Base-by-base conservation (phyloP, 2,329 filamentous ascomycete genomes). In the Clonostachys sp. region DNA sequence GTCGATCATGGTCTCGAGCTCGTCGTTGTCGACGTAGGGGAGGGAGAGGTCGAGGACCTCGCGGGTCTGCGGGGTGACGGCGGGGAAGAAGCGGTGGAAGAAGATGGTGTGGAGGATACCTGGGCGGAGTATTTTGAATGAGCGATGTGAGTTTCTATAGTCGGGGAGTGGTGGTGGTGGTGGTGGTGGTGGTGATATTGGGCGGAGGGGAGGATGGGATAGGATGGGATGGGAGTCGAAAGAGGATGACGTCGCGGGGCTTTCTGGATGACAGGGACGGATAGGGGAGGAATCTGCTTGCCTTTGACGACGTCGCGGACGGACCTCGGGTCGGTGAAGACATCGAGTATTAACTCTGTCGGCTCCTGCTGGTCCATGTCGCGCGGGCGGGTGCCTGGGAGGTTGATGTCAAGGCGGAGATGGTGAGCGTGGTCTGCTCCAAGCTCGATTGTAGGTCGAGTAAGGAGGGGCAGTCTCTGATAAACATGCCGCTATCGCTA, bases 61-160 rank as follows among this genome's bases (percentile, higher is more conserved):
- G 70, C 90, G 86, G 53, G 89, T 91, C 53, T 83, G 81, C 6
- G 94, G 92, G 40, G 81, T 75, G 57, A 96, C 80, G 49, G 89
- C 85, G 48, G 90, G 90, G 75, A 97, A 96, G 80, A 92, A 95
- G 61, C 94, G 87, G 73, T 96, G 91, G 79, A 97, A 97, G 82
- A 97, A 99, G 66, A 97, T 96, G 45, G 91, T 95, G 67, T 96
- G 91, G 44, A 97, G 80, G 64, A 96, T 88, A 53, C 88, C 92
- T 50, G 17, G 45, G 3, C 13, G 41, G 7, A 14, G 8, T 42
- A 20, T 1, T 42, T 42, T 12, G 38, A n/a, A n/a, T 40, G n/a
- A 40, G n/a, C 38, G 38, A 30, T 40, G 7, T 40, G n/a, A n/a
- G n/a, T 40, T 40, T 40, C 3, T 5, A 9, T 14, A n/a, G n/a